phyloP scores from a whole-genome alignment of 257 asterid species.

The Solanum tarijense region DNA sequence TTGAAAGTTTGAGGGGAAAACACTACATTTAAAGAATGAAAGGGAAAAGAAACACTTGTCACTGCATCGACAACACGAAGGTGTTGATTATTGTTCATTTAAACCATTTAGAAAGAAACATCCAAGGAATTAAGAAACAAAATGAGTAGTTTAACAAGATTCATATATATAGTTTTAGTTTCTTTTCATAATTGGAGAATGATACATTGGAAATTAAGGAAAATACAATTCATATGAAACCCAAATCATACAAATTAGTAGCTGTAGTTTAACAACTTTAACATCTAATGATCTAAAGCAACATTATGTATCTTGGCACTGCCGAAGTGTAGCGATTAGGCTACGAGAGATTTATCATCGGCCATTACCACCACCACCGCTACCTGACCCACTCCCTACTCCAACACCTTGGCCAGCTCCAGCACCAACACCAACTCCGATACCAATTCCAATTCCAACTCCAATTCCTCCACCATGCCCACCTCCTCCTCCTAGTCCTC shows the following conservation, averaged over 20 bases:
- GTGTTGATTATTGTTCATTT: not conserved
- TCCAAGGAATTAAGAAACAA: not conserved
- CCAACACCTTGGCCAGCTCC: conserved; percentile 5
- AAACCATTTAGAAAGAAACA: not conserved
- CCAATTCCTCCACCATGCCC: conserved; percentile 20
- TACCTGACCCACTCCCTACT: conserved; percentile 5
- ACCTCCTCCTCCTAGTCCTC: conserved; percentile 11
- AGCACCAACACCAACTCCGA: conserved; percentile 13
- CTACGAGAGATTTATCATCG: not conserved
- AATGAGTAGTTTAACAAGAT: not conserved
- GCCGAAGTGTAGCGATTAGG: not conserved
- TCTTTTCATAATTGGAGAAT: not conserved
- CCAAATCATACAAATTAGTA: not conserved
- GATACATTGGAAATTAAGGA: not conserved
- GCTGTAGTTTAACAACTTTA: not conserved
- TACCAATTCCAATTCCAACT: conserved; percentile 12
- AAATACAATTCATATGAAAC: not conserved
- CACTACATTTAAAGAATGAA: not conserved
- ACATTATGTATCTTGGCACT: not conserved
- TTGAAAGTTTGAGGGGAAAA: not conserved
- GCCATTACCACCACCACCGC: not conserved
- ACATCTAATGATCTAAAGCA: not conserved
- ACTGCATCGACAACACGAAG: not conserved
- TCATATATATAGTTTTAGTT: not conserved
- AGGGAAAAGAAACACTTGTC: not conserved